These are phyloP conservation scores for Ophiostoma perfectum DNA, from an alignment of 2,329 filamentous ascomycete species.

Conservation along the genomic window DNA sequence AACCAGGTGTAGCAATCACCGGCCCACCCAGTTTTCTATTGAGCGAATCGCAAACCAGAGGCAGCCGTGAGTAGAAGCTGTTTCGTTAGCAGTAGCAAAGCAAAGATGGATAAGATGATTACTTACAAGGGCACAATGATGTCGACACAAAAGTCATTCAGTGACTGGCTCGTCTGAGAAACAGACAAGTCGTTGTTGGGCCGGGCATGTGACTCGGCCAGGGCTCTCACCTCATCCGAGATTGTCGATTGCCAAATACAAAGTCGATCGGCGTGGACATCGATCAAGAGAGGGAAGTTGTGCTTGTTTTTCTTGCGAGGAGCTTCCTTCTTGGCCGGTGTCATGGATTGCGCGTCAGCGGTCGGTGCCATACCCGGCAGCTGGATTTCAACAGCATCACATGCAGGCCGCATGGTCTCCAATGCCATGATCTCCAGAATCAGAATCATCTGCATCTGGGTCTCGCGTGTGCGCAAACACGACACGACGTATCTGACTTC, in stretches of 20 bases:
- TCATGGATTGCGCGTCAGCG: conserved; percentile 5
- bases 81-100: conserved; percentile 33
- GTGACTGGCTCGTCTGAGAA: conserved; percentile 51
- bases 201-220: conserved; percentile 45
- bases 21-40: conserved; percentile 74
- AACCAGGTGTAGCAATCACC: conserved; percentile 48
- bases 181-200: conserved; percentile 32
- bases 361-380: conserved; percentile 41
- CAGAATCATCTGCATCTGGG: conserved; percentile 73
- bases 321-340: conserved; percentile 31
- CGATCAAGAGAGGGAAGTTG: conserved; percentile 60
- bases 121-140: conserved; percentile 73
- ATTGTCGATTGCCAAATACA: conserved; percentile 80
- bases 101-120: too few species aligned
- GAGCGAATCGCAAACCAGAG: conserved; percentile 62
- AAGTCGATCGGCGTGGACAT: conserved; percentile 69
- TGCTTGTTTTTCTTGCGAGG: conserved; percentile 57
- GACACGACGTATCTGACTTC: conserved; percentile 59
- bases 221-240: conserved; percentile 49
- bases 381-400: conserved; percentile 41
- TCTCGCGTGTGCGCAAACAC: conserved; percentile 66
- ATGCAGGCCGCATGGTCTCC: conserved; percentile 44
- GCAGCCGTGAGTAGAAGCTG: conserved; percentile 65
- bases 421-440: conserved; percentile 71
- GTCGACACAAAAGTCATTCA: conserved; percentile 73